These are phyloP conservation scores for Solanum gandarillasii DNA, from an alignment of 257 asterid species.

Conservation along the genomic window DNA sequence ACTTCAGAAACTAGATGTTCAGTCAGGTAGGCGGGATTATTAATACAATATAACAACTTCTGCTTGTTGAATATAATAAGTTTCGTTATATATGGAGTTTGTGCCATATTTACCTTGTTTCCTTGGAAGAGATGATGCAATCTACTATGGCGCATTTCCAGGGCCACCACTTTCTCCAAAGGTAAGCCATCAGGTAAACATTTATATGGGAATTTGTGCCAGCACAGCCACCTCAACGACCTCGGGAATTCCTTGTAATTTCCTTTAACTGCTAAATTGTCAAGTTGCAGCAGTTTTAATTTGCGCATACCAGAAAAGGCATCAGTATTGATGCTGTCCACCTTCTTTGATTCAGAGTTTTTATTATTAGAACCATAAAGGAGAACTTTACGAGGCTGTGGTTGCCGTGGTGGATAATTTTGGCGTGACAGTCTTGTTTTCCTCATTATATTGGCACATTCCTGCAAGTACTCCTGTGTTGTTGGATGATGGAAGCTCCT, in stretches of 20 bases:
- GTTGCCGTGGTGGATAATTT: background rate
- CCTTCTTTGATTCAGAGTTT: background rate
- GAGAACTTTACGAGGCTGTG: background rate
- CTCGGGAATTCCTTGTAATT: background rate
- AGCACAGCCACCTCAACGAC: constrained; percentile 2
- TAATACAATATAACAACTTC: background rate
- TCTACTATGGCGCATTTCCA: constrained; percentile 1
- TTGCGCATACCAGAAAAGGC: background rate
- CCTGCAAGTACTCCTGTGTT: background rate
- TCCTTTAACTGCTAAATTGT: background rate
- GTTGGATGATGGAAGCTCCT: background rate
- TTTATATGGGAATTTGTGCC: background rate
- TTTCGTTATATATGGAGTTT: background rate
- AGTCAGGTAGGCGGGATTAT: background rate
- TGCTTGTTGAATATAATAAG: background rate
- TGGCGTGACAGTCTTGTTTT: background rate
- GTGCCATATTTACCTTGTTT: background rate
- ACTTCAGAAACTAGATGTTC: background rate
- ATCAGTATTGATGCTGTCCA: background rate
- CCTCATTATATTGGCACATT: background rate
- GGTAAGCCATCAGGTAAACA: background rate
- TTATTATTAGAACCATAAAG: background rate
- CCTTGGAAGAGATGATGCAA: background rate
- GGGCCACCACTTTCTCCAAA: background rate
- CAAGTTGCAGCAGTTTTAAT: constrained; percentile 1